Evolutionary conservation across 106 monocot species (phyloP).

Genomic region (Agapanthus africanus): DNA sequence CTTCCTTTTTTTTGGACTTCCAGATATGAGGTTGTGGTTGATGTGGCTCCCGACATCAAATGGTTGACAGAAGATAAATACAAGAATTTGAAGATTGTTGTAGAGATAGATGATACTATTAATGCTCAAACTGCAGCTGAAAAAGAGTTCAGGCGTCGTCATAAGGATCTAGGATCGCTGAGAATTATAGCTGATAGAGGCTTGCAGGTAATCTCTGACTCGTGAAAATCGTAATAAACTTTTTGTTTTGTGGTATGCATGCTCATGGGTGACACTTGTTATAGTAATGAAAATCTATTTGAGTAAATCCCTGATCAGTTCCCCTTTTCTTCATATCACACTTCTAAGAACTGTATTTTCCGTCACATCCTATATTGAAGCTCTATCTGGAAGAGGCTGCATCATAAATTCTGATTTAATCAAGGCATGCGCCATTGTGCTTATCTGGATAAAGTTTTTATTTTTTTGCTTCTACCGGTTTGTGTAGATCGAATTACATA

Average conservation of each 20-base stretch:
- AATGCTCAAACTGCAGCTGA: constrained; percentile 77
- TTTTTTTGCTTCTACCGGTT: no score
- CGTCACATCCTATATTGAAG: no score
- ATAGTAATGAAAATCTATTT: not conserved
- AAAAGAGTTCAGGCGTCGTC: constrained; percentile 61
- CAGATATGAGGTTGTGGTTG: constrained; percentile 83
- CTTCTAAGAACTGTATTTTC: no score
- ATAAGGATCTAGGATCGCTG: constrained; percentile 70
- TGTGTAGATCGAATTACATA: no score
- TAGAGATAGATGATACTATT: constrained; percentile 78
- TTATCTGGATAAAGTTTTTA: no score
- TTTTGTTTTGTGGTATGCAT: not conserved
- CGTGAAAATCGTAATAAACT: not conserved
- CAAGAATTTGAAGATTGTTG: constrained; percentile 72
- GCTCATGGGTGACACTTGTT: not conserved
- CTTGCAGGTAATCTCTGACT: constrained; percentile 50
- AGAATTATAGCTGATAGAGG: constrained; percentile 89
- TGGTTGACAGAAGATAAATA: constrained; percentile 70
- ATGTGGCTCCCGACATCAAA: constrained; percentile 75
- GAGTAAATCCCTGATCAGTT: no score
- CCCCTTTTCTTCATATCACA: no score
- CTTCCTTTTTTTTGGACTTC: not conserved
- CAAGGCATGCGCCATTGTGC: no score
- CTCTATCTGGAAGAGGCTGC: no score
- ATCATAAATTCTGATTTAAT: no score